Conservation (phyloP, 169 alveolate species). For the Plasmodium reichenowi region DNA sequence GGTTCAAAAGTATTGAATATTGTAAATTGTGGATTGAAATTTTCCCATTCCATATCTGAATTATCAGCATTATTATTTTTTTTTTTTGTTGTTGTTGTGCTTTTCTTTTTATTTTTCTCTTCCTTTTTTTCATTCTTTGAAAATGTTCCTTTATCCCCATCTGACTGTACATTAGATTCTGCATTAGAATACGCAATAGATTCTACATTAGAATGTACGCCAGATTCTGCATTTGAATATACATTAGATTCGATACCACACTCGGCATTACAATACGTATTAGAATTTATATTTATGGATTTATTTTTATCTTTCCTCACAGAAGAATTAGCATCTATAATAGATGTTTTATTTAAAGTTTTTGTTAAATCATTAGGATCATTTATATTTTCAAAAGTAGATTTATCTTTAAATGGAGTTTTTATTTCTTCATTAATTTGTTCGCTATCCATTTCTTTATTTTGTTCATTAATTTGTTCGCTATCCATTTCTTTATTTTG, state of each 20-base stretch:
- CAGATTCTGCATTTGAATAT: too few relatives aligned
- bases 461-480: neutral
- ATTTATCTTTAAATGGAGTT: too few relatives aligned
- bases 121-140: neutral
- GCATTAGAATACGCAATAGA: too few relatives aligned
- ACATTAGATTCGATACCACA: too few relatives aligned
- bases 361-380: neutral
- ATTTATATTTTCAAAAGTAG: too few relatives aligned
- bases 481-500: neutral
- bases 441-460: too few relatives aligned
- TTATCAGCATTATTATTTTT: constrained; percentile 13
- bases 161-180: neutral
- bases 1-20: constrained; percentile 12
- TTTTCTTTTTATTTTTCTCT: constrained; percentile 5
- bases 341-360: neutral
- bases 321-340: too few relatives aligned
- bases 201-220: too few relatives aligned
- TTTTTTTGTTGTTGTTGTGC: neutral
- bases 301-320: too few relatives aligned
- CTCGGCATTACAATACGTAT: too few relatives aligned
- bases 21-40: constrained; percentile 51
- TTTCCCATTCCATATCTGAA: constrained; percentile 69
- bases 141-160: neutral
- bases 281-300: too few relatives aligned
- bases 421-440: too few relatives aligned